A percentile compares a stretch with the other conserved stretches of the same genome.
Conservation (phyloP, 1,284 basidiomycete genomes). For the Sporisorium graminicola region DNA sequence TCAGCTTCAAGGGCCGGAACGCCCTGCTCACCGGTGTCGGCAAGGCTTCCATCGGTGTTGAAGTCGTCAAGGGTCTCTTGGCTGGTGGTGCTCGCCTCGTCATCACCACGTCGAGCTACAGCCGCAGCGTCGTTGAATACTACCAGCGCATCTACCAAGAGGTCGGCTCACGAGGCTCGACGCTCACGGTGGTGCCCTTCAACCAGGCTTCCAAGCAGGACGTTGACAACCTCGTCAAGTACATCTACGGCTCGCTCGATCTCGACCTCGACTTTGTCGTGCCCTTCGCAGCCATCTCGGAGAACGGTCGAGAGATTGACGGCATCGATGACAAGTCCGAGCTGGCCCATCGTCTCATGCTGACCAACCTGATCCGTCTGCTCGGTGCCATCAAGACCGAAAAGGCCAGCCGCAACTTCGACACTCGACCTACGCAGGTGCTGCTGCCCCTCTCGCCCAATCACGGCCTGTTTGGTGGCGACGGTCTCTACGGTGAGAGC, state of each 20-base stretch:
- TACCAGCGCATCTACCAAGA: slow-evolving; percentile 98
- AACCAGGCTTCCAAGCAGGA: slow-evolving; percentile 99
- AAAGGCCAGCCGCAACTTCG: slow-evolving; percentile 95
- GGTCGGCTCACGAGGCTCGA: slow-evolving; percentile 91
- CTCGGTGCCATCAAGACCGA: slow-evolving; percentile 97
- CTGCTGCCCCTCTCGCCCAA: slow-evolving; percentile 97
- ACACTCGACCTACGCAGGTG: slow-evolving; percentile 97
- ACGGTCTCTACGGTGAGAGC: slow-evolving; percentile 97
- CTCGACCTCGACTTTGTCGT: slow-evolving; percentile 98
- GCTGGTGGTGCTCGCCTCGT: slow-evolving; percentile 96
- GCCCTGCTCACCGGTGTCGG: slow-evolving; percentile 97
- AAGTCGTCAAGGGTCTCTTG: slow-evolving; percentile 94
- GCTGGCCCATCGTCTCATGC: slow-evolving; percentile 89
- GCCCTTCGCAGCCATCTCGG: slow-evolving; percentile 97
- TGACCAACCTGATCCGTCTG: slow-evolving; percentile 88
- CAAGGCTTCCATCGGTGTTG: slow-evolving; percentile 95
- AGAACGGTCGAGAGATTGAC: slow-evolving; percentile 98
- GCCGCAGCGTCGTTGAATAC: slow-evolving; percentile 86
- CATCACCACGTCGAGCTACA: slow-evolving; percentile 82
- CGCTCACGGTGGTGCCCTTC: slow-evolving; percentile 96
- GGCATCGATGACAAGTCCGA: slow-evolving; percentile 96
- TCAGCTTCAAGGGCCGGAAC: slow-evolving; percentile 98
- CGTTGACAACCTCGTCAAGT: slow-evolving; percentile 90
- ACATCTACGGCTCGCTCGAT: slow-evolving; percentile 93
- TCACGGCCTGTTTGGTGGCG: slow-evolving; percentile 96